Percentiles rank a stretch among this genome's conserved stretches.
phyloP scores from a whole-genome alignment of 305 asterid species.

The Fraxinus nigra region DNA sequence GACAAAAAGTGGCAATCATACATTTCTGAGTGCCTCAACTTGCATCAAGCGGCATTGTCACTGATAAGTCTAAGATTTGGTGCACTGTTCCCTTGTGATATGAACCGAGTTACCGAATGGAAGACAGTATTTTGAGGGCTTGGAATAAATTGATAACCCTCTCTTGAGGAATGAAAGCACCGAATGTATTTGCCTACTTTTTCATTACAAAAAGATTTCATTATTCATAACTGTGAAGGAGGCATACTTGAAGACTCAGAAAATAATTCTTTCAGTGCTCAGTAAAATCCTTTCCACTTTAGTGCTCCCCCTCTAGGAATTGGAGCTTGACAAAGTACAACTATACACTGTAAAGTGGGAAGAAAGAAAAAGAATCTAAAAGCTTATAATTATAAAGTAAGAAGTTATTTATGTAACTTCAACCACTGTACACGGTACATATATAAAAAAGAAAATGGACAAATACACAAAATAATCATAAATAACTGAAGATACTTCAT shows the following conservation, averaged over 20 bases:
- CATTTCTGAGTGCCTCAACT: background rate
- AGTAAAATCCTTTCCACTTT: background rate
- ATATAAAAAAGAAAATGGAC: background rate
- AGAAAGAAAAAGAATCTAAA: background rate
- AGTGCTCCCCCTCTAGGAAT: background rate
- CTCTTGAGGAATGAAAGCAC: background rate
- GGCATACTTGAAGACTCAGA: background rate
- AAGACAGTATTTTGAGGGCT: background rate
- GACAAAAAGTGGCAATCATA: background rate
- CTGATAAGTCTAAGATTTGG: background rate
- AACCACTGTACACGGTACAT: background rate
- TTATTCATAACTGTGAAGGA: background rate
- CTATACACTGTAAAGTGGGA: background rate
- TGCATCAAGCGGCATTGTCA: background rate
- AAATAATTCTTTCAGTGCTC: background rate
- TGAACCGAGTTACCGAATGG: background rate
- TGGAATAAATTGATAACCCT: background rate
- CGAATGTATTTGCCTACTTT: background rate
- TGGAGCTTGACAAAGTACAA: background rate
- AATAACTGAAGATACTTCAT: background rate
- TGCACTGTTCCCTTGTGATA: background rate
- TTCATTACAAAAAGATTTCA: slow-evolving; percentile 1
- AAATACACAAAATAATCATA: background rate
- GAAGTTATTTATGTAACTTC: background rate
- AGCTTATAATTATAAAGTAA: background rate